Conservation (phyloP, 2,329 filamentous ascomycete genomes). For the Diplodia corticola region DNA sequence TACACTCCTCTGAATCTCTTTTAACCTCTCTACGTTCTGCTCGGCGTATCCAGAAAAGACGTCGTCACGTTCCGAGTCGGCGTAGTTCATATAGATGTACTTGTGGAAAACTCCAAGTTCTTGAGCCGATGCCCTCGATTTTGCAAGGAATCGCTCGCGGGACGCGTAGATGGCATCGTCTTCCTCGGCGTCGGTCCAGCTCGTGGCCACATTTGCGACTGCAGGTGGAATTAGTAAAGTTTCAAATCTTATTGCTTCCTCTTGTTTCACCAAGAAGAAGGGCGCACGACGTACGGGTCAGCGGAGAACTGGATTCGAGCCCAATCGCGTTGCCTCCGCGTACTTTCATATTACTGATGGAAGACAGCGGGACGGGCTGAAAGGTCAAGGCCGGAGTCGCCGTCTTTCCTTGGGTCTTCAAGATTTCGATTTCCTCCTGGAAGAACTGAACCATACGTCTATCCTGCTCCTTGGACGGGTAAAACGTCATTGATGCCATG, state of each 20-base stretch:
- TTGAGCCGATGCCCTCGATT: background rate
- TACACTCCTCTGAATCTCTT: slow-evolving; percentile 20
- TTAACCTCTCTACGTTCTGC: slow-evolving; percentile 24
- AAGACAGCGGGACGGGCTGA: background rate
- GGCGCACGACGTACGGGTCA: background rate
- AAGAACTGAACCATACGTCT: slow-evolving; percentile 4
- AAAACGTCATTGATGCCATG: background rate
- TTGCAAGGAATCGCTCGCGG: background rate
- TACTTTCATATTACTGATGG: background rate
- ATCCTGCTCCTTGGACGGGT: background rate
- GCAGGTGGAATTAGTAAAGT: background rate
- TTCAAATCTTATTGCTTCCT: too few species aligned
- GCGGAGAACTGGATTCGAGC: background rate
- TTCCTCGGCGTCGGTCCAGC: background rate
- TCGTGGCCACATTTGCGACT: background rate
- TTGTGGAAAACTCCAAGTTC: background rate
- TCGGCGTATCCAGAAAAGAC: slow-evolving; percentile 29
- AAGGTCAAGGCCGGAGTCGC: slow-evolving; percentile 1
- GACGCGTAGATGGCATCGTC: background rate
- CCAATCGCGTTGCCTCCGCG: slow-evolving; percentile 8
- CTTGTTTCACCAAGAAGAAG: background rate
- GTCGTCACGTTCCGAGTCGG: slow-evolving; percentile 17
- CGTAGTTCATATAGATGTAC: slow-evolving; percentile 22
- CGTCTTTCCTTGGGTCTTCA: background rate
- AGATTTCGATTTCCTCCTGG: background rate